Conservation (phyloP, 768 basidiomycete genomes). For the Rhizopogon salebrosus region DNA sequence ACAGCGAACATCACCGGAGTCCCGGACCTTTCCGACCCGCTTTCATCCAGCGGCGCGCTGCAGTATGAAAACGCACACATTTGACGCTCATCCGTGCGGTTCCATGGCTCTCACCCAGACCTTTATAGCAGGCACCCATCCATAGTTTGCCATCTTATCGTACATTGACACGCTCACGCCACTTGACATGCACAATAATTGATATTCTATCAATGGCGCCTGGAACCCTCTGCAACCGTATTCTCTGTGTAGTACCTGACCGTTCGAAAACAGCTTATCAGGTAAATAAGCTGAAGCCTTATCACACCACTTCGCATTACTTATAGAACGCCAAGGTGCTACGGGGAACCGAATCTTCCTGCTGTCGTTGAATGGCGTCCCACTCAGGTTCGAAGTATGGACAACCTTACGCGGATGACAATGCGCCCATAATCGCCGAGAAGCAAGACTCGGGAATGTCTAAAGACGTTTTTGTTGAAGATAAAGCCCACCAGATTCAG, state of each 20-base stretch:
- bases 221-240: background rate
- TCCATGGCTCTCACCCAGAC: too few relatives aligned
- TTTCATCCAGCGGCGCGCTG: too few relatives aligned
- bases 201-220: background rate
- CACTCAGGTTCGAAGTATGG: background rate
- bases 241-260: background rate
- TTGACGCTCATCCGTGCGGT: background rate
- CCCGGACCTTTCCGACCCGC: background rate
- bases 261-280: background rate
- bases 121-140: background rate
- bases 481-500: slow-evolving; percentile 39
- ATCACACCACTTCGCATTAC: background rate
- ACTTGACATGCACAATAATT: background rate
- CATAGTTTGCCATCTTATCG: background rate
- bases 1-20: too few relatives aligned
- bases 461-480: slow-evolving; percentile 40
- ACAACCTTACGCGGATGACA: background rate
- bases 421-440: background rate
- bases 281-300: background rate
- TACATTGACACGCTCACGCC: too few relatives aligned
- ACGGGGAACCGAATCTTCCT: background rate
- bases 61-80: background rate
- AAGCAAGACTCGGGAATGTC: background rate
- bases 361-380: background rate
- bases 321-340: background rate